Evolutionary conservation across 176 grass and related monocot species (phyloP).

Genomic region (Avena atlantica): DNA sequence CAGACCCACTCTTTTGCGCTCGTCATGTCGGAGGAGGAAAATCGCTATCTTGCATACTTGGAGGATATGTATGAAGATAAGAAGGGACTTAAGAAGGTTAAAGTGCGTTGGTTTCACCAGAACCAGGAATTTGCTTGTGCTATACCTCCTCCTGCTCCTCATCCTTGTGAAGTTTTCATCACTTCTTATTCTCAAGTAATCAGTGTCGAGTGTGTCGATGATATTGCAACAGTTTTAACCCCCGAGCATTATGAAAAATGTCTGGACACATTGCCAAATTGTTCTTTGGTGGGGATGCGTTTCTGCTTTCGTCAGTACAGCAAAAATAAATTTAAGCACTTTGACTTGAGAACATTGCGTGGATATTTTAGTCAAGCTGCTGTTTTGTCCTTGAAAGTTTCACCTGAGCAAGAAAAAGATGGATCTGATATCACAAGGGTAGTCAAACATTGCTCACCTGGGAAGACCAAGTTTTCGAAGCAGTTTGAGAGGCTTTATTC

Average conservation of each 20-base stretch:
- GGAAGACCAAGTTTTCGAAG: slow-evolving; percentile 57
- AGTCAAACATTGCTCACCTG: slow-evolving; percentile 41
- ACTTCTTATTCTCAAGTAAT: slow-evolving; percentile 98
- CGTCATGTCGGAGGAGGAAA: slow-evolving; percentile 94
- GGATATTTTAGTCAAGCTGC: slow-evolving; percentile 90
- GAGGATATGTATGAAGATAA: slow-evolving; percentile 99
- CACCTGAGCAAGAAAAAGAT: slow-evolving; percentile 58
- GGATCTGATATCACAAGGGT: slow-evolving; percentile 31
- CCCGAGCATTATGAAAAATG: slow-evolving; percentile 84
- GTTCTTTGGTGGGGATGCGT: slow-evolving; percentile 57
- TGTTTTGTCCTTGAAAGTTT: slow-evolving; percentile 64
- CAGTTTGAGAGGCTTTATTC: slow-evolving; percentile 63
- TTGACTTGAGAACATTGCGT: slow-evolving; percentile 84
- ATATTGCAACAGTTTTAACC: slow-evolving; percentile 85
- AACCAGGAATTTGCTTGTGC: slow-evolving; percentile 90
- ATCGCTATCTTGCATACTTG: slow-evolving; percentile 91
- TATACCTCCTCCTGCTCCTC: slow-evolving; percentile 90
- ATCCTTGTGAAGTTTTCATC: slow-evolving; percentile 98
- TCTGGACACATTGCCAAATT: slow-evolving; percentile 46
- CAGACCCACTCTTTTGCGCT: slow-evolving; percentile 89
- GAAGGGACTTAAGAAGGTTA: slow-evolving; percentile 97
- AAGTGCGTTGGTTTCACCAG: slow-evolving; percentile 99
- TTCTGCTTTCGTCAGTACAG: slow-evolving; percentile 96
- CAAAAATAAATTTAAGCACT: slow-evolving; percentile 93
- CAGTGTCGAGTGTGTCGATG: slow-evolving; percentile 99